A percentile compares a stretch with the other conserved stretches of the same genome.
phyloP scores from a whole-genome alignment of 768 basidiomycete genomes.

The Pleurotus giganteus region DNA sequence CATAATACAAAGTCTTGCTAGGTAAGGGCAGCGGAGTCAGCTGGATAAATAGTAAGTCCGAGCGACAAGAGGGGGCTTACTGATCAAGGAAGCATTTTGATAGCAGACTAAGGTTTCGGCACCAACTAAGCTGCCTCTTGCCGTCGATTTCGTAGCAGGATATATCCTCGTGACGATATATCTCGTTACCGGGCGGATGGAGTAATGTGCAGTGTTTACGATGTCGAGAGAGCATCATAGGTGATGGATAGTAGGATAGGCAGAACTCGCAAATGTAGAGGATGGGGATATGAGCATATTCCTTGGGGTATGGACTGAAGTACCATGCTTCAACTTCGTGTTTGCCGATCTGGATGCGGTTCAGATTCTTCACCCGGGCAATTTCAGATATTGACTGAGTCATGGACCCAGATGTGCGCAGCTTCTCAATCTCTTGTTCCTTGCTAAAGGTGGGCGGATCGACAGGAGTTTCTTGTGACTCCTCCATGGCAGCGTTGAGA shows the following conservation, averaged over 20 bases:
- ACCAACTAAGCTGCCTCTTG: constrained; percentile 93
- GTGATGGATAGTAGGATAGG: constrained; percentile 87
- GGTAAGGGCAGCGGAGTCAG: constrained; percentile 20
- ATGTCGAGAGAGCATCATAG: constrained; percentile 89
- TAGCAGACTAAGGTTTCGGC: constrained; percentile 92
- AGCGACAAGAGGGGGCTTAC: constrained; percentile 41
- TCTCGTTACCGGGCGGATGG: constrained; percentile 98
- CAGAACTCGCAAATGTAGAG: constrained; percentile 99
- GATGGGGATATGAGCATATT: constrained; percentile 93
- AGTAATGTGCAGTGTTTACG: constrained; percentile 86
- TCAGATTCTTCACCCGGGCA: constrained; percentile 96
- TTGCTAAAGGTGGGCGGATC: constrained; percentile 80
- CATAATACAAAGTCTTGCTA: constrained; percentile 98
- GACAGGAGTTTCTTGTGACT: constrained; percentile 43
- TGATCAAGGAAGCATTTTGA: constrained; percentile 99
- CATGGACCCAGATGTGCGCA: constrained; percentile 97
- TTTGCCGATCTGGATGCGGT: constrained; percentile 92
- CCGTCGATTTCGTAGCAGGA: constrained; percentile 99
- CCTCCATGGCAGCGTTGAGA: constrained; percentile 40
- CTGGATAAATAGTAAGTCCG: constrained; percentile 6
- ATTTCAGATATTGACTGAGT: constrained; percentile 98
- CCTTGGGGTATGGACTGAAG: constrained; percentile 98
- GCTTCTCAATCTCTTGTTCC: constrained; percentile 97
- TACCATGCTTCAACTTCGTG: constrained; percentile 99
- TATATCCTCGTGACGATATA: constrained; percentile 95